Evolutionary conservation across 192 early-diverging fungal species (phyloP).

Genomic region (Dissophora globulifera): DNA sequence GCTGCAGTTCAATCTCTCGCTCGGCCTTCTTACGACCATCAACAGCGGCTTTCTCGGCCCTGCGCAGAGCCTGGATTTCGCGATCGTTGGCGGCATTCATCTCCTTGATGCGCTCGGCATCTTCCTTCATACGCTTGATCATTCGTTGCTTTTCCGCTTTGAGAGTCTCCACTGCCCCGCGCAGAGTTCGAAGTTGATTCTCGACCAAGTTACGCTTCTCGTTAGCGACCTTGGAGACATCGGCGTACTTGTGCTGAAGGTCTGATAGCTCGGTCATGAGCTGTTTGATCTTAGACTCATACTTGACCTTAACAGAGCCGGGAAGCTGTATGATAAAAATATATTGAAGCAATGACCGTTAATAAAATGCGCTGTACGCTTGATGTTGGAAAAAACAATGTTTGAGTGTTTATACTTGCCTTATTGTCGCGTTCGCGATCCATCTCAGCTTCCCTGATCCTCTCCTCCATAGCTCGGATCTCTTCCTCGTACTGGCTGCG

Average conservation of each 20-base stretch:
- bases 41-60: constrained; percentile 63
- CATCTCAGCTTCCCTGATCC: constrained; percentile 74
- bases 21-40: constrained; percentile 64
- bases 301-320: constrained; percentile 61
- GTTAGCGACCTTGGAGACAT: constrained; percentile 61
- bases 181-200: constrained; percentile 67
- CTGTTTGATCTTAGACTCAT: constrained; percentile 68
- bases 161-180: constrained; percentile 74
- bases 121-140: constrained; percentile 78
- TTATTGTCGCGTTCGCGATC: constrained; percentile 63
- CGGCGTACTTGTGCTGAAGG: constrained; percentile 64
- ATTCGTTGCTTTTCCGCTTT: constrained; percentile 81
- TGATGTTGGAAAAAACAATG: constrained; percentile 1
- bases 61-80: constrained; percentile 67
- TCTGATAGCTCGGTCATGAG: constrained; percentile 64
- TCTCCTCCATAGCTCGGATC: constrained; percentile 66
- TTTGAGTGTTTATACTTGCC: constrained; percentile 41
- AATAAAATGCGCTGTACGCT: neutral
- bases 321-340: constrained; percentile 40
- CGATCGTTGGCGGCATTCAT: constrained; percentile 65
- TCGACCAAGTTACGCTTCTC: constrained; percentile 65
- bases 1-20: constrained; percentile 56
- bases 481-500: constrained; percentile 77
- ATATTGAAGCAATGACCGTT: neutral
- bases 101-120: constrained; percentile 69